These are phyloP conservation scores for Leishmania turanica DNA, from an alignment of 208 protist genomes.

Conservation along the genomic window DNA sequence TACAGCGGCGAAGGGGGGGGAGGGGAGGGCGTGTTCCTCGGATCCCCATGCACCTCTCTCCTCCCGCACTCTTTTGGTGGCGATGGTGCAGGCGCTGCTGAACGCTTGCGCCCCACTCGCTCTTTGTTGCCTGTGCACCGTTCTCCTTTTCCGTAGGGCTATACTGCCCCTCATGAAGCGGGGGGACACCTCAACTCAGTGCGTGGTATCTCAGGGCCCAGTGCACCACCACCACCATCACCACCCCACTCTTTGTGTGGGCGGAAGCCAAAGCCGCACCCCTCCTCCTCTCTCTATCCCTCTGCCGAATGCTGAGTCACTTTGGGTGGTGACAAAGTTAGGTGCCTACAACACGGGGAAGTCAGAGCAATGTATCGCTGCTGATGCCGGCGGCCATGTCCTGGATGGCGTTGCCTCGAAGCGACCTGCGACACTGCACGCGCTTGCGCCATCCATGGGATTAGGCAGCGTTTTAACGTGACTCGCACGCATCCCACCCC, in stretches of 20 bases:
- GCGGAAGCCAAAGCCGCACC: not conserved
- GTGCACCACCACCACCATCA: not conserved
- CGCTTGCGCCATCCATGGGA: not conserved
- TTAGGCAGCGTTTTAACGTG: not conserved
- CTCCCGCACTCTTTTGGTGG: not conserved
- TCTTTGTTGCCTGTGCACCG: not conserved
- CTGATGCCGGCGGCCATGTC: not conserved
- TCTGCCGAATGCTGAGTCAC: not conserved
- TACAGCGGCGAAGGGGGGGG: not conserved
- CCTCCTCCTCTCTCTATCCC: not conserved
- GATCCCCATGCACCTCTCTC: not conserved
- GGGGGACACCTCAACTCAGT: not conserved
- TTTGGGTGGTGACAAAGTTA: not conserved
- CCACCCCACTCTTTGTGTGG: not conserved
- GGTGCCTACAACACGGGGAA: not conserved
- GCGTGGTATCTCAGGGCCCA: not conserved
- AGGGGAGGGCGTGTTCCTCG: not conserved
- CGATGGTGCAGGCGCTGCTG: not conserved
- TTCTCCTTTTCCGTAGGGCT: not conserved
- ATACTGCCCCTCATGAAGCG: not conserved
- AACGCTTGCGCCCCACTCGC: not conserved
- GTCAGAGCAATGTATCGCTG: not conserved
- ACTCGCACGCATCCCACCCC: not conserved
- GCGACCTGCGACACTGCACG: not conserved
- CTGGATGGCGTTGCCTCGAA: not conserved